phyloP scores from a whole-genome alignment of 148 eudicot genomes.

The Simmondsia chinensis region DNA sequence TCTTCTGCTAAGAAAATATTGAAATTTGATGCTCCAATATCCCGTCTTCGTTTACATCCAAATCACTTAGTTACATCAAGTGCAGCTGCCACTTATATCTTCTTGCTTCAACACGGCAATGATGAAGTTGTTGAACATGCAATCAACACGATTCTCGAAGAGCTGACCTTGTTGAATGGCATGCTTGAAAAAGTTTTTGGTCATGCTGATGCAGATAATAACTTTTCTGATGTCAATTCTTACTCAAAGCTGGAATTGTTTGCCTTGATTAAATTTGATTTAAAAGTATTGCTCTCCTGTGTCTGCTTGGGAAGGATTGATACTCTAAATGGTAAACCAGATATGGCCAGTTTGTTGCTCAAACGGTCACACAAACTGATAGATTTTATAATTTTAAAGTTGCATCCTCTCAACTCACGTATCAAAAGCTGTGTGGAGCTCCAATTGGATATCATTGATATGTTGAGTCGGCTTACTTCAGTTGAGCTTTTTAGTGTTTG shows the following conservation, averaged over 20 bases:
- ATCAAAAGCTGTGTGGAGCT: conserved; percentile 37
- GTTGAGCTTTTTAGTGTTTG: conserved; percentile 59
- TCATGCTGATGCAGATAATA: conserved; percentile 11
- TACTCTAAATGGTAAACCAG: conserved; percentile 33
- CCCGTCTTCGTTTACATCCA: conserved; percentile 89
- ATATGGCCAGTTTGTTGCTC: conserved; percentile 40
- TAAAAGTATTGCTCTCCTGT: conserved; percentile 71
- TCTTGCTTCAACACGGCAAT: conserved; percentile 83
- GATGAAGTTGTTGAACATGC: conserved; percentile 71
- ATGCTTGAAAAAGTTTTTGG: conserved; percentile 24
- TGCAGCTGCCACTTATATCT: conserved; percentile 80
- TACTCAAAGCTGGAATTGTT: conserved; percentile 57
- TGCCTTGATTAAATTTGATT: conserved; percentile 66
- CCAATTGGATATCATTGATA: conserved; percentile 56
- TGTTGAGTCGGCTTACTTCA: conserved; percentile 42
- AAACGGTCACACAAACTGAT: conserved; percentile 53
- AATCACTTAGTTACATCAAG: conserved; percentile 83
- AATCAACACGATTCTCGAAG: conserved; percentile 44
- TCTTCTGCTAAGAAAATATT: conserved; percentile 63
- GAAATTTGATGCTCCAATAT: conserved; percentile 63
- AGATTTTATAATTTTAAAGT: conserved; percentile 30
- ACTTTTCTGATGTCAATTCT: conserved; percentile 5
- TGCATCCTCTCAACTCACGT: conserved; percentile 43
- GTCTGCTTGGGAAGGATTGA: conserved; percentile 39
- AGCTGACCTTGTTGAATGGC: conserved; percentile 44